Conservation (phyloP, 225 moss, liverwort and hornwort genomes). For the Polytrichum commune region DNA sequence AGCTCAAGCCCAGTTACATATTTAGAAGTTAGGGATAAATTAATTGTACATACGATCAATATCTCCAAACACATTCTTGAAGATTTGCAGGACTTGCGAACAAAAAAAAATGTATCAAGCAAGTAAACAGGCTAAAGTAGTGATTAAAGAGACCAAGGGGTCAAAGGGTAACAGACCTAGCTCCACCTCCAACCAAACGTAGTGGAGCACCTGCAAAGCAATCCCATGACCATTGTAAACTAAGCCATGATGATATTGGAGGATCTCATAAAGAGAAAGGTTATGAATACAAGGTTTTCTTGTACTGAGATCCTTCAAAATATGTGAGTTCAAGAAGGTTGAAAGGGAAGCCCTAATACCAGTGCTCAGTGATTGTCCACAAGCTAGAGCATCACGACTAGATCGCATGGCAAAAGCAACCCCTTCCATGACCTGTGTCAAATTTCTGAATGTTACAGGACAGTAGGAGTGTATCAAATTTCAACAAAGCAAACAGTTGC, state of each 20-base stretch:
- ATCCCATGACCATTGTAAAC: slow-evolving; percentile 9
- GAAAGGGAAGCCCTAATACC: slow-evolving; percentile 23
- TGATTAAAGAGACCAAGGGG: no score
- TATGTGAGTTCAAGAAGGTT: neutral
- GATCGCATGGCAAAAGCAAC: slow-evolving; percentile 90
- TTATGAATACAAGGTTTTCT: neutral
- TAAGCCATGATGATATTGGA: neutral
- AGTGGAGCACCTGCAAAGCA: slow-evolving; percentile 46
- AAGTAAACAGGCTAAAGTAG: no score
- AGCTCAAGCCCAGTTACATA: no score
- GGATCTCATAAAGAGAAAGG: no score
- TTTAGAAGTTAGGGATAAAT: no score
- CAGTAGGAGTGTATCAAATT: no score
- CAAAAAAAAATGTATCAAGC: no score
- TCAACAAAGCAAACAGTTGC: no score
- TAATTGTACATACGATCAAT: no score
- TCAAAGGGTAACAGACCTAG: slow-evolving; percentile 20
- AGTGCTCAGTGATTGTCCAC: slow-evolving; percentile 19
- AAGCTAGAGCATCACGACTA: slow-evolving; percentile 70
- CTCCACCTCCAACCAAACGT: slow-evolving; percentile 59
- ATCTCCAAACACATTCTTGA: no score
- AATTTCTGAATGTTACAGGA: no score
- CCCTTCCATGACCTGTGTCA: slow-evolving; percentile 87
- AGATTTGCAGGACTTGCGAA: no score
- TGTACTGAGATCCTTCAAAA: neutral